A percentile compares a stretch with the other conserved stretches of the same genome.
phyloP scores from a whole-genome alignment of 345 rosid species.

The Aegle marmelos region DNA sequence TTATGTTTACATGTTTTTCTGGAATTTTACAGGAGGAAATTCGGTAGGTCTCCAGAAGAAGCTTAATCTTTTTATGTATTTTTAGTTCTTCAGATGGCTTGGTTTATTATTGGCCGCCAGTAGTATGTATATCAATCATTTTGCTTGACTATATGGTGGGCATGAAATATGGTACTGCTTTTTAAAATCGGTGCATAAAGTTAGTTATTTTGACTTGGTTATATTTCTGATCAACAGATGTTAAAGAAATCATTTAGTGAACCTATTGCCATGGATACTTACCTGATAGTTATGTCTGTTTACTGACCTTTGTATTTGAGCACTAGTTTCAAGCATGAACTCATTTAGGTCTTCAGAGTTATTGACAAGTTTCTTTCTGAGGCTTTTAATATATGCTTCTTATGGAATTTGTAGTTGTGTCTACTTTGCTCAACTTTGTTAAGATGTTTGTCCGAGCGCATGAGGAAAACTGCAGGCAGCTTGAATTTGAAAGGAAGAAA shows the following conservation, averaged over 20 bases:
- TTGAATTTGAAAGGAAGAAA: slow-evolving; percentile 63
- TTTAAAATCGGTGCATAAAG: not conserved
- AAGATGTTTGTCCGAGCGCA: slow-evolving; percentile 75
- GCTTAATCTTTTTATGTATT: not conserved
- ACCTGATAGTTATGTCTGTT: not conserved
- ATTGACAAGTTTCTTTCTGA: not conserved
- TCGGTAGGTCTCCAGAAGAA: not conserved
- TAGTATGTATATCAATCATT: not conserved
- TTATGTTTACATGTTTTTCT: not conserved
- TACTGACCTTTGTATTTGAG: not conserved
- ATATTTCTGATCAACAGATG: not conserved
- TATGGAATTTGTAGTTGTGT: slow-evolving; percentile 52
- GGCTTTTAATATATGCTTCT: slow-evolving; percentile 1
- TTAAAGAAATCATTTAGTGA: not conserved
- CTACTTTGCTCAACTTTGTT: slow-evolving; percentile 74
- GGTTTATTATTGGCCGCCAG: not conserved
- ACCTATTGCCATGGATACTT: not conserved
- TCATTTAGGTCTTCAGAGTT: not conserved
- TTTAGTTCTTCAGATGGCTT: not conserved
- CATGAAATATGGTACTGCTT: not conserved
- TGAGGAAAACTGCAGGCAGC: slow-evolving; percentile 68
- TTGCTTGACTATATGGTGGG: not conserved
- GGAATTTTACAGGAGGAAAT: not conserved
- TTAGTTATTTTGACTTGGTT: not conserved
- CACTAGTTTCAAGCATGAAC: not conserved